Conservation (phyloP, 805 yeast genomes). For the Zygotorulaspora chibaensis region DNA sequence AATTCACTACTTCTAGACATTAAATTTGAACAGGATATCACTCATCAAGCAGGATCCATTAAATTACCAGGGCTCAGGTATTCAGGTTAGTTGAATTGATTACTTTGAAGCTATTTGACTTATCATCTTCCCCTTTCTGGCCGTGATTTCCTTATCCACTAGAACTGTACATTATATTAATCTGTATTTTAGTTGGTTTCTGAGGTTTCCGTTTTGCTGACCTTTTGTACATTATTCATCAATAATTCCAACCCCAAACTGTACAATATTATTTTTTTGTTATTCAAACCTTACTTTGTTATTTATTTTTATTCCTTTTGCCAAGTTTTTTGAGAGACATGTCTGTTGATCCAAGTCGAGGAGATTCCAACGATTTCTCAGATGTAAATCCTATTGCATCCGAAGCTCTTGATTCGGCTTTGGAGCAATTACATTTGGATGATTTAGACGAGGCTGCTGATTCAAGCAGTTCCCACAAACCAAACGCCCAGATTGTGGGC, state of each 20-base stretch:
- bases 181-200: slow-evolving; percentile 8
- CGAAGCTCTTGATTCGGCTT: slow-evolving; percentile 30
- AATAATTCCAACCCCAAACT: slow-evolving; percentile 3
- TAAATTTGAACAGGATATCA: too few relatives aligned
- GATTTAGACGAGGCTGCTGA: slow-evolving; percentile 16
- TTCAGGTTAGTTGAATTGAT: neutral
- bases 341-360: slow-evolving; percentile 13
- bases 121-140: neutral
- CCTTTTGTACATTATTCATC: neutral
- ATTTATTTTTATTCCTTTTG: slow-evolving; percentile 1
- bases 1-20: neutral
- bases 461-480: slow-evolving; percentile 2
- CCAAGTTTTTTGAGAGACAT: slow-evolving; percentile 4
- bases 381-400: slow-evolving; percentile 27
- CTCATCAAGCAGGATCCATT: neutral
- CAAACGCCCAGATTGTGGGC: neutral
- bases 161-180: slow-evolving; percentile 9
- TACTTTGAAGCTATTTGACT: neutral
- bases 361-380: slow-evolving; percentile 8
- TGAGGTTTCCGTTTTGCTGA: neutral
- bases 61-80: neutral
- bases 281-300: slow-evolving; percentile 1
- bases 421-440: slow-evolving; percentile 33
- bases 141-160: slow-evolving; percentile 7
- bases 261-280: slow-evolving; percentile 11